Conservation (phyloP, 768 basidiomycete species). For the Suillus paluster region DNA sequence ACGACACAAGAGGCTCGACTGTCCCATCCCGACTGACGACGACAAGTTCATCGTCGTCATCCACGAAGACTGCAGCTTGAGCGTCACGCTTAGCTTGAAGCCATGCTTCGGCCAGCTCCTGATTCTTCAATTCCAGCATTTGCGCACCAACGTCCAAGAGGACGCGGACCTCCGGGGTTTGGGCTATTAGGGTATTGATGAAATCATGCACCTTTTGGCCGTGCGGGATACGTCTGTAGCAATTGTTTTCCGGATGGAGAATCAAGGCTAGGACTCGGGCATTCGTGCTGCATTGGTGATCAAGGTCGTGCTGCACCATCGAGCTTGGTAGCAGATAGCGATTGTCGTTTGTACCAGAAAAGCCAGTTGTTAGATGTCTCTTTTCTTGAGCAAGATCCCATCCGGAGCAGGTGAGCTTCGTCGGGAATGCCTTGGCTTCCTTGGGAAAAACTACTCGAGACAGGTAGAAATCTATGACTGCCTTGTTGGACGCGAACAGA, state of each 20-base stretch:
- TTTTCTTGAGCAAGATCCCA: constrained; percentile 31
- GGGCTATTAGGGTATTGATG: constrained; percentile 33
- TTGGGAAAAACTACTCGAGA: constrained; percentile 31
- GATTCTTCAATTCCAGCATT: no score
- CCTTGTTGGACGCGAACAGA: constrained; percentile 22
- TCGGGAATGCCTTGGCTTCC: constrained; percentile 28
- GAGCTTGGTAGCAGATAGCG: no score
- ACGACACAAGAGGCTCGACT: no score
- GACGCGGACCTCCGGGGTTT: no score
- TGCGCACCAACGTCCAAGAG: no score
- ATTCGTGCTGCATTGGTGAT: no score
- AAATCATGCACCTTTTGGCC: constrained; percentile 26
- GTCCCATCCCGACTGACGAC: no score
- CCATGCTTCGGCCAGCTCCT: no score
- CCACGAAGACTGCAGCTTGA: no score
- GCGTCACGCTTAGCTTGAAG: no score
- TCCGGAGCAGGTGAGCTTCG: constrained; percentile 31
- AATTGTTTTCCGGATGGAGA: constrained; percentile 27
- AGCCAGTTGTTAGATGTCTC: constrained; percentile 16
- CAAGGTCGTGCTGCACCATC: no score
- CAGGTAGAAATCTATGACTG: constrained; percentile 31
- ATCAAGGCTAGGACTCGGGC: constrained; percentile 22
- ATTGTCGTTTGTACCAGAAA: constrained; percentile 34
- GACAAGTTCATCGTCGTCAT: no score
- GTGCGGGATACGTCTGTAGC: constrained; percentile 12